phyloP scores from a whole-genome alignment of 2,329 filamentous ascomycete genomes.

The Pseudocercospora crystallina region DNA sequence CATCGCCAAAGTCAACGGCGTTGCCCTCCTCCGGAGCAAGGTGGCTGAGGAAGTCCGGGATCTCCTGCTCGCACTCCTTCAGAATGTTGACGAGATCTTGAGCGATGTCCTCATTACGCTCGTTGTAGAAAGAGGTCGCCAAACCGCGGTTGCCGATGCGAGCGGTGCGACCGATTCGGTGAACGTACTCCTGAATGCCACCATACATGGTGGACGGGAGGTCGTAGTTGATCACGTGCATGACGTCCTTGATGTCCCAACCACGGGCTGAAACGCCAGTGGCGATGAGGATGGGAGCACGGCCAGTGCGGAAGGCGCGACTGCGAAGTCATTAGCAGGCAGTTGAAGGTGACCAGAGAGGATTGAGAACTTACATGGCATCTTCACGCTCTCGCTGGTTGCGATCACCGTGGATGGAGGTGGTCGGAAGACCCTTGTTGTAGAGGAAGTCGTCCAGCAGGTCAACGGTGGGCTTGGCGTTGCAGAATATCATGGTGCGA shows the following conservation, averaged over 20 bases:
- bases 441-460: conserved; percentile 84
- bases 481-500: conserved; percentile 88
- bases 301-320: conserved; percentile 74
- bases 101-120: conserved; percentile 71
- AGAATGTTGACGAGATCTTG: conserved; percentile 76
- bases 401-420: conserved; percentile 83
- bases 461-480: conserved; percentile 75
- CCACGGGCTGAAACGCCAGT: conserved; percentile 86
- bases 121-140: conserved; percentile 86
- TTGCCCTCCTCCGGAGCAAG: conserved; percentile 60
- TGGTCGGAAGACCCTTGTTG: conserved; percentile 73
- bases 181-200: conserved; percentile 91
- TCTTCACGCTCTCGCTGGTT: conserved; percentile 91
- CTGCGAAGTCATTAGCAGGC: conserved; percentile 35
- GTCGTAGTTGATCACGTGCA: conserved; percentile 93
- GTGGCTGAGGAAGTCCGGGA: conserved; percentile 78
- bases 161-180: conserved; percentile 93
- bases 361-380: conserved; percentile 62
- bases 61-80: conserved; percentile 71
- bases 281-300: conserved; percentile 75
- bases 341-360: neutral
- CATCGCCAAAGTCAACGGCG: conserved; percentile 54
- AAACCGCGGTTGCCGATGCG: conserved; percentile 85
- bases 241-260: conserved; percentile 81
- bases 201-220: conserved; percentile 71